Evolutionary conservation across 345 rosid species (phyloP).

Genomic region (Mercurialis annua): DNA sequence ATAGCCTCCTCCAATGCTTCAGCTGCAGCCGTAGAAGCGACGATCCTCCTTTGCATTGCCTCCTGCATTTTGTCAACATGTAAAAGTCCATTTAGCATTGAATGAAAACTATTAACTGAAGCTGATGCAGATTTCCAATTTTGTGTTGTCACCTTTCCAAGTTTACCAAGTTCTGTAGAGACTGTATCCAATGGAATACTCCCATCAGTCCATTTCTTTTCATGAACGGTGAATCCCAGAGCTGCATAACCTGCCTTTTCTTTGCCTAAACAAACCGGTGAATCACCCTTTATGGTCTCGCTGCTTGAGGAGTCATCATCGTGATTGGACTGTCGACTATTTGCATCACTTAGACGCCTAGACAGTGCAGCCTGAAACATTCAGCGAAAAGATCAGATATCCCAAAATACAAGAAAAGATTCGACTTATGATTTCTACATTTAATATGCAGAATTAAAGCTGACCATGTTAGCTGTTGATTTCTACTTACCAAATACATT

Average conservation of each 20-base stretch:
- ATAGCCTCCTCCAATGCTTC: conserved; percentile 89
- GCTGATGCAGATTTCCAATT: background rate
- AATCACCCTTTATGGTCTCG: conserved; percentile 45
- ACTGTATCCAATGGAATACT: conserved; percentile 58
- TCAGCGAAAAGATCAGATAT: conserved; percentile 6
- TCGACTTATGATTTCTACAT: too few species aligned
- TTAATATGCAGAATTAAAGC: background rate
- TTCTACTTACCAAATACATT: background rate
- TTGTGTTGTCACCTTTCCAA: conserved; percentile 53
- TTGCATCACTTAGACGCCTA: conserved; percentile 78
- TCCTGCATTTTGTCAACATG: conserved; percentile 45
- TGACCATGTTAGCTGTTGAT: background rate
- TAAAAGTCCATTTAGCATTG: background rate
- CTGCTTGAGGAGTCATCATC: conserved; percentile 41
- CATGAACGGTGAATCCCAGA: conserved; percentile 64
- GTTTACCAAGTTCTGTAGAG: conserved; percentile 56
- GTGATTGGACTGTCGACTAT: conserved; percentile 38
- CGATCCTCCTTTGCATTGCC: conserved; percentile 66
- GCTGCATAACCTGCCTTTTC: conserved; percentile 38
- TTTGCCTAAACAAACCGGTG: conserved; percentile 36
- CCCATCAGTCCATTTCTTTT: conserved; percentile 93
- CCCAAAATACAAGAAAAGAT: background rate
- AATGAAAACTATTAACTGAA: background rate
- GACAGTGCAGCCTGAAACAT: conserved; percentile 77
- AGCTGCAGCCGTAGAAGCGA: conserved; percentile 81